Evolutionary conservation across 2,329 filamentous ascomycete species (phyloP).

Genomic region (Shiraia bambusicola): DNA sequence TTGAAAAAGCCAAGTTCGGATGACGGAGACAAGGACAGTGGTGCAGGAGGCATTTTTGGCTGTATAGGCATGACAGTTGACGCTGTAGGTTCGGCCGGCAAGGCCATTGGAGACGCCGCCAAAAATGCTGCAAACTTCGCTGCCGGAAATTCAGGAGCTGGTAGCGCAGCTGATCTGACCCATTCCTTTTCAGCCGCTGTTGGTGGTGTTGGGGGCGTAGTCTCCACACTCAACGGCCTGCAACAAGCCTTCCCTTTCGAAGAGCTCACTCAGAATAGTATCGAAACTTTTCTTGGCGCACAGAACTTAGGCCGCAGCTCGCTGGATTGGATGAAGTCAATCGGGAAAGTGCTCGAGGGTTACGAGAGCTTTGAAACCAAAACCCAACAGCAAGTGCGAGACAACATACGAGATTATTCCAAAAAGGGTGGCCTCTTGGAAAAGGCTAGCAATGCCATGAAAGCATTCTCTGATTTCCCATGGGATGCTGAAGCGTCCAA

Average conservation of each 20-base stretch:
- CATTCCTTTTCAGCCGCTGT: slow-evolving; percentile 7
- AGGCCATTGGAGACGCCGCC: slow-evolving; percentile 2
- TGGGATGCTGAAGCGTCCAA: slow-evolving; percentile 12
- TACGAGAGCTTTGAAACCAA: slow-evolving; percentile 8
- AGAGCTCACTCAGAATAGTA: slow-evolving; percentile 4
- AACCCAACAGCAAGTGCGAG: slow-evolving; percentile 6
- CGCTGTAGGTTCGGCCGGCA: slow-evolving; percentile 4
- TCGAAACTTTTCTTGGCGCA: slow-evolving; percentile 4
- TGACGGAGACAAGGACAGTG: background rate
- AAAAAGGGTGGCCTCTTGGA: slow-evolving; percentile 7
- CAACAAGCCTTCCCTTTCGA: slow-evolving; percentile 10
- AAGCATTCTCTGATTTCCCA: slow-evolving; percentile 14
- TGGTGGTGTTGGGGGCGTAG: slow-evolving; percentile 2
- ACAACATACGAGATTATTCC: slow-evolving; percentile 7
- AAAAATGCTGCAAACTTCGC: slow-evolving; percentile 7
- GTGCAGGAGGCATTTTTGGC: slow-evolving; percentile 8
- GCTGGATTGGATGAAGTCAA: slow-evolving; percentile 15
- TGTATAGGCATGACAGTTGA: slow-evolving; percentile 4
- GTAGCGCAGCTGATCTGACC: slow-evolving; percentile 3
- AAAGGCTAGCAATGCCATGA: slow-evolving; percentile 7
- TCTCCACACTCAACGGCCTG: slow-evolving; percentile 18
- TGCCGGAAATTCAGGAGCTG: slow-evolving; percentile 3
- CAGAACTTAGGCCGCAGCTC: slow-evolving; percentile 11
- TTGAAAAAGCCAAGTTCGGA: slow-evolving; percentile 5
- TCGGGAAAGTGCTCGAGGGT: slow-evolving; percentile 6